phyloP scores from a whole-genome alignment of 805 yeast genomes.

The Middelhovenomyces tepae region DNA sequence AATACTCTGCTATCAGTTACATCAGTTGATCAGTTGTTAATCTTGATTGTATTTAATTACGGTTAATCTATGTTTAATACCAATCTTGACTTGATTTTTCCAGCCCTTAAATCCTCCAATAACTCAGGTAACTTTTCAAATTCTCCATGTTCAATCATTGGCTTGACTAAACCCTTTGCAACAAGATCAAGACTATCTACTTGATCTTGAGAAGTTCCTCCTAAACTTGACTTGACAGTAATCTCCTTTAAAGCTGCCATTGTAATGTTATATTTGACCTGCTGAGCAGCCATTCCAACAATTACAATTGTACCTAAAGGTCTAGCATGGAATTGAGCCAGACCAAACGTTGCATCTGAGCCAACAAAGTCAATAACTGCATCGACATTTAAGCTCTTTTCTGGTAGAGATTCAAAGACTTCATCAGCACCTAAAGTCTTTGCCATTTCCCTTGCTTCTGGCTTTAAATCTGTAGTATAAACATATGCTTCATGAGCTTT shows the following conservation, averaged over 20 bases:
- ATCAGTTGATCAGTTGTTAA: too few species aligned
- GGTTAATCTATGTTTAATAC: too few species aligned
- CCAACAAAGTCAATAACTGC: conserved; percentile 71
- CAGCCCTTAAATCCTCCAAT: conserved; percentile 30
- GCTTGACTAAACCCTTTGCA: conserved; percentile 58
- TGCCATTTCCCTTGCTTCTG: conserved; percentile 25
- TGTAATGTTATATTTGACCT: conserved; percentile 61
- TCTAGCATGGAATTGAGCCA: conserved; percentile 52
- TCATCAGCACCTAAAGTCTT: conserved; percentile 34
- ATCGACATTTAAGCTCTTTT: conserved; percentile 45
- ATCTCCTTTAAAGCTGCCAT: conserved; percentile 64
- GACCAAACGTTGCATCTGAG: conserved; percentile 56
- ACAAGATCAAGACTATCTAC: conserved; percentile 73
- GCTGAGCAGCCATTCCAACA: conserved; percentile 72
- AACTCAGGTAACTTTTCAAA: conserved; percentile 32
- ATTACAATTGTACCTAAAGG: conserved; percentile 61
- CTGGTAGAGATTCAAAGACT: conserved; percentile 27
- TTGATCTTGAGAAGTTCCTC: conserved; percentile 84
- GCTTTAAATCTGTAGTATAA: conserved; percentile 23
- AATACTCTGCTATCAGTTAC: too few species aligned
- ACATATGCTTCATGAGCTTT: conserved; percentile 18
- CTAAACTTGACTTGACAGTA: conserved; percentile 72
- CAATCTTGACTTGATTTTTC: conserved; percentile 36
- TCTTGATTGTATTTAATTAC: too few species aligned
- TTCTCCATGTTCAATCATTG: conserved; percentile 28